Evolutionary conservation across 345 rosid genomes (phyloP), one percentile per base, ranked within the genome.

Genomic region (Combretum micranthum): DNA sequence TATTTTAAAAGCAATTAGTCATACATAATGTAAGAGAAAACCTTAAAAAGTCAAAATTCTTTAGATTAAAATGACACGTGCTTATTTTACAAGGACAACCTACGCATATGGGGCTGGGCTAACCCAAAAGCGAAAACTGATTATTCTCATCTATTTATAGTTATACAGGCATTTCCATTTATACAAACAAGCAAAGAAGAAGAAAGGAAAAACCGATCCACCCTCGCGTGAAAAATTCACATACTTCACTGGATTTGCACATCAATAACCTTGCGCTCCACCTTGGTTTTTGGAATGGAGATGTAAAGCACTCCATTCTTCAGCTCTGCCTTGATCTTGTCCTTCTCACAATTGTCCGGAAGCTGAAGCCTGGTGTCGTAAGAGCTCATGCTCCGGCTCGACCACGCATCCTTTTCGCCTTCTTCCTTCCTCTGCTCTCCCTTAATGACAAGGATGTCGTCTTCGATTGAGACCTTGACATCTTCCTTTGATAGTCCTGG

Each of bases 401-500:
- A 69, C 94, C 87, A 86, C 6, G 65, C 61, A 44, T 77, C 50
- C 12, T 37, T 64, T 20, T 44, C 65, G 4, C 66, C 65, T 13
- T 70, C 87, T 62, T 86, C 84, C 62, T 76, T 72, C 67, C 74
- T 85, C 26, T 74, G 80, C 50, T 85, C 83, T 66, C 89, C 97
- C 52, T 52, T 82, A 20, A 90, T 80, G 0, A 80, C 72, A 42
- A 90, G 80, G 0, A 80, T 67, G 15, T 85, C 82, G 3, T 87
- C 89, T 56, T 85, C 95, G 0, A 87, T 68, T 0, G 80, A 80
- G 6, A 91, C 81, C 72, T 71, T 80, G 4, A 90, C 90, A 0
- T 90, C 91, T 42, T 85, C 94, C 81, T 76, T 87, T 2, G 79
- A 67, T 4, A 90, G 76, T 13, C 96, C 96, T 0, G 95, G 96